phyloP scores from a whole-genome alignment of 73 alveolate species.

The Stentor roeselii region DNA sequence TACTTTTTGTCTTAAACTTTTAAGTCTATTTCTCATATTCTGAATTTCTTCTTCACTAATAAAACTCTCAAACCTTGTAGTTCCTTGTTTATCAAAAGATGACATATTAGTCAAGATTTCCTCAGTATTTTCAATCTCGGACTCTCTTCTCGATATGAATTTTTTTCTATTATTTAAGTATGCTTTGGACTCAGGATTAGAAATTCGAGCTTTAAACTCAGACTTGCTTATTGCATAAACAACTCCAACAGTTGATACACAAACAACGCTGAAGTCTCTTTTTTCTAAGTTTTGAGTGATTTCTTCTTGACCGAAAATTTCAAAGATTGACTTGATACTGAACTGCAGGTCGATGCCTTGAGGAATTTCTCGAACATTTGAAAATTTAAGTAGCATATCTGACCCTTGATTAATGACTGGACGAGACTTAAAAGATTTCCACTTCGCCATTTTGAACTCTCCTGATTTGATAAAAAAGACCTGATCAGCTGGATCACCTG shows the following conservation, averaged over 20 bases:
- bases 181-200: neutral
- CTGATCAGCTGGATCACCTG: neutral
- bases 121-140: neutral
- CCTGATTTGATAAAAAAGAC: slow-evolving; percentile 22
- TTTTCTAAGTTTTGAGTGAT: neutral
- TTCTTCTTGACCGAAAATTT: slow-evolving; percentile 18
- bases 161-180: neutral
- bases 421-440: neutral
- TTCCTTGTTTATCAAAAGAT: neutral
- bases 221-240: neutral
- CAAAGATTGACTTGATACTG: neutral
- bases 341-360: slow-evolving; percentile 12
- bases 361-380: neutral
- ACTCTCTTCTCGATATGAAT: neutral
- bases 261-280: neutral
- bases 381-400: neutral
- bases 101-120: neutral
- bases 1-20: neutral
- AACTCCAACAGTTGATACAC: neutral
- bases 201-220: slow-evolving; percentile 3
- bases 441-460: slow-evolving; percentile 23
- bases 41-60: neutral
- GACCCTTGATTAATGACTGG: neutral
- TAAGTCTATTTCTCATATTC: neutral
- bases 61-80: neutral